Base-by-base conservation (phyloP, 2,329 filamentous ascomycete species). In the Hypomyces rosellus region DNA sequence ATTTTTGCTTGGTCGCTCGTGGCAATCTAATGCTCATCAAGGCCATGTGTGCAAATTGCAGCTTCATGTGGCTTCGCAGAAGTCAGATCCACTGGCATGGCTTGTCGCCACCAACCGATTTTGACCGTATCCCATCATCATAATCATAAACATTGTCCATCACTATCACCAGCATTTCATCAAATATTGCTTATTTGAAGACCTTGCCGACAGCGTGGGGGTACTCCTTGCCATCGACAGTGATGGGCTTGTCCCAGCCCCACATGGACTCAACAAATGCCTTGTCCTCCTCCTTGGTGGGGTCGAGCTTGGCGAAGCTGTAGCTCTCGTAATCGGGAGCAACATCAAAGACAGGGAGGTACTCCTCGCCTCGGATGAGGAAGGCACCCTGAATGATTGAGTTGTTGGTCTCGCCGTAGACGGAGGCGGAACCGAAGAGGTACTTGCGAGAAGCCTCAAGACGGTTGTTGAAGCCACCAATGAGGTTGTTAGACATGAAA, bases 401-500 rank as follows among this genome's bases (percentile, higher is more conserved):
- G 79, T 91, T 82, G 76, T 96, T 90, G 82, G 84, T 84, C 71
- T 79, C 73, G 67, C 93, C 93, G 71, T 88, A 99, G 61, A 99
- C 93, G 61, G 88, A 92, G 64, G 84, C 83, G 65, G 80, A 84
- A 63, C 93, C 93, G 75, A 99, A 97, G 69, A 99, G 74, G 82
- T 89, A 96, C 86, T 99, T 99, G 80, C 93, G 91, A 69, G 89
- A 96, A 58, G 70, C 93, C 82, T 99, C 93, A 54, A 99, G 89
- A 80, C 93, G 93, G 72, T 84, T 82, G 78, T 96, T 95, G 84
- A 99, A 96, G 71, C 93, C 93, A 74, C 88, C 91, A 70, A 99
- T 92, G 73, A 97, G 78, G 84, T 99, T 99, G 81, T 87, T 89
- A 63, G 89, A 92, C 93, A 99, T 99, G 88, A 99, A 99, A 67